A percentile compares a stretch with the other conserved stretches of the same genome.
Evolutionary conservation across 345 rosid species (phyloP).

Genomic region (Geranium brycei): DNA sequence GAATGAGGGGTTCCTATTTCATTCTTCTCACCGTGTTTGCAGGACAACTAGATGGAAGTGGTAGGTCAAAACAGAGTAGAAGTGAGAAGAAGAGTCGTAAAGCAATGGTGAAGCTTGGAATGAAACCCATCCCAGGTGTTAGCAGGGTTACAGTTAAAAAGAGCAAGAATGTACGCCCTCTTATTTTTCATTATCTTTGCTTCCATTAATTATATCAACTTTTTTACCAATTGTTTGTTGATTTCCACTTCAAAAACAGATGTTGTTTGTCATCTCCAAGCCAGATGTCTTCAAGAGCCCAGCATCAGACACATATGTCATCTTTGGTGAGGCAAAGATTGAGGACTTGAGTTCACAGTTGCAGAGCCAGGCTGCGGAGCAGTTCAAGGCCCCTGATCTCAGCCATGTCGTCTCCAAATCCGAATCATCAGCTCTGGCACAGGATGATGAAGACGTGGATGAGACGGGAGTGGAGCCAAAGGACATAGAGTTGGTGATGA

Average conservation of each 20-base stretch:
- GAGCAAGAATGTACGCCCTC: conserved; percentile 58
- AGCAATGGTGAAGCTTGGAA: conserved; percentile 84
- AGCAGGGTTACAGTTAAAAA: conserved; percentile 72
- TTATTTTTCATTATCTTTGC: neutral
- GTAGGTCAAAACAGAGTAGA: conserved; percentile 72
- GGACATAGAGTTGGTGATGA: conserved; percentile 21
- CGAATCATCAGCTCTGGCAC: conserved; percentile 42
- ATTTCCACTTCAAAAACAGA: conserved; percentile 19
- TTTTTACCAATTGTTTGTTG: neutral
- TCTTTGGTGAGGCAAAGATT: conserved; percentile 84
- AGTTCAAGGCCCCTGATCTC: conserved; percentile 61
- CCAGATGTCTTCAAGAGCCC: conserved; percentile 95
- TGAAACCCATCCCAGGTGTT: conserved; percentile 68
- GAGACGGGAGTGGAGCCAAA: conserved; percentile 79
- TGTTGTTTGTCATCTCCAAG: conserved; percentile 68
- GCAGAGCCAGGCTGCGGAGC: conserved; percentile 76
- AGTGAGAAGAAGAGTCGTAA: conserved; percentile 86
- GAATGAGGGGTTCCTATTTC: neutral
- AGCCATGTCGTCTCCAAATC: conserved; percentile 44
- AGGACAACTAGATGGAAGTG: conserved; percentile 43
- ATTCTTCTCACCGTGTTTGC: neutral
- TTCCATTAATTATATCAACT: neutral
- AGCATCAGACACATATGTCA: conserved; percentile 60
- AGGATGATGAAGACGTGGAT: conserved; percentile 78
- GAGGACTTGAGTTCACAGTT: conserved; percentile 84